Conservation (phyloP, 805 yeast species). For the Wickerhamomyces strasburgensis region DNA sequence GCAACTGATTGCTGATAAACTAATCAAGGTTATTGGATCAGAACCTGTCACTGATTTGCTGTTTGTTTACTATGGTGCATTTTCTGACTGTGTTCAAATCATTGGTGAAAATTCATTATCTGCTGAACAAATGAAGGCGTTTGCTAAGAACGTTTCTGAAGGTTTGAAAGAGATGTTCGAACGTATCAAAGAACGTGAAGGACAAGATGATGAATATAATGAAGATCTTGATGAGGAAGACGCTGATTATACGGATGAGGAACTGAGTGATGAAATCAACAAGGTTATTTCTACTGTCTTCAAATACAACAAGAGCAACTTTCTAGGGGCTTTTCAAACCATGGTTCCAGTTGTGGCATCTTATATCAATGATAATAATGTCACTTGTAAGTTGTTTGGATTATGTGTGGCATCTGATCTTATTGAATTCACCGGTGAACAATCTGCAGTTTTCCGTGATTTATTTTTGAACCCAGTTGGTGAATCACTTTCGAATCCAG, state of each 20-base stretch:
- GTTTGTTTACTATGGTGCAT: constrained; percentile 69
- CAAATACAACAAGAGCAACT: constrained; percentile 52
- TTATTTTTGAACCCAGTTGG: constrained; percentile 59
- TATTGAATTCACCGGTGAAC: constrained; percentile 72
- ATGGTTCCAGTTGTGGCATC: constrained; percentile 59
- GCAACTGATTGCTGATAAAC: constrained; percentile 61
- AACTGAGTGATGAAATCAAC: constrained; percentile 78
- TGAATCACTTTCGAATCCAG: constrained; percentile 60
- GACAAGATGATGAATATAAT: constrained; percentile 77
- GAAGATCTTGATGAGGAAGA: constrained; percentile 84
- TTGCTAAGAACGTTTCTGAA: constrained; percentile 55
- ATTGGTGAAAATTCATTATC: constrained; percentile 63
- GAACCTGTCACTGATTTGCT: constrained; percentile 84
- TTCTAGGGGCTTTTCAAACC: constrained; percentile 59
- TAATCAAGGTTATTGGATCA: constrained; percentile 59
- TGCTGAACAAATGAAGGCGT: constrained; percentile 46
- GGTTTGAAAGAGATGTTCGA: constrained; percentile 64
- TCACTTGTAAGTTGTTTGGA: constrained; percentile 70
- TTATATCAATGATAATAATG: constrained; percentile 60
- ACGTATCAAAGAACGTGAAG: constrained; percentile 68
- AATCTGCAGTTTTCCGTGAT: constrained; percentile 59
- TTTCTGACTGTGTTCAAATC: constrained; percentile 59
- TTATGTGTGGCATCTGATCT: constrained; percentile 76
- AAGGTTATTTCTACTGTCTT: constrained; percentile 68
- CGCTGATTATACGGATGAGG: constrained; percentile 84